Base-by-base conservation (phyloP, 1,284 basidiomycete species). In the Rhodotorula sp. region DNA sequence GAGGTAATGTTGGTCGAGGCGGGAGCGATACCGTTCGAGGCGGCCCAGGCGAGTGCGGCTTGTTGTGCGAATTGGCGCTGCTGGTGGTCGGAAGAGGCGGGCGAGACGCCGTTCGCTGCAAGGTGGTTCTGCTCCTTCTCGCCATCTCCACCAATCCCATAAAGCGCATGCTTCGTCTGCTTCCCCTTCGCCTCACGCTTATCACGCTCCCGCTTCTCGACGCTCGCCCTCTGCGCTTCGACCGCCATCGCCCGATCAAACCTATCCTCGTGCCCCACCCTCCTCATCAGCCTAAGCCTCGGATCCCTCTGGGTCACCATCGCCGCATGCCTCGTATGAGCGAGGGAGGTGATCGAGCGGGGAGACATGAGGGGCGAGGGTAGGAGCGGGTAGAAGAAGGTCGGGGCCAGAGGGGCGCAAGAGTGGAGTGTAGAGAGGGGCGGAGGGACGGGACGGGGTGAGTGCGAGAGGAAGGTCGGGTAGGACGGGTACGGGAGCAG, bases 341-440 rank as follows among this genome's bases (percentile, higher is more conserved):
- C 54, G 55, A 64, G 47, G 13, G 24, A 13, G 22, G 32, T n/a
- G 32, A 36, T 47, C 6, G 46, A 29, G 20, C 48, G 34, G 6
- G 62, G 55, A 1, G 55, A 57, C 34, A 64, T 36, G 10, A 64
- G 48, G 13, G 62, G 62, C 17, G 62, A 58, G 36, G 62, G 36
- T 27, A 64, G n/a, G 27, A 20, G 2, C 20, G 62, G 62, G 62
- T 44, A 64, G 62, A 30, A 64, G 29, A 10, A 58, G 32, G 56
- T 58, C 8, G 62, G 62, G 1, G 27, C 44, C 52, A 22, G 30
- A 47, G 58, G 47, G 19, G 58, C n/a, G 39, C 8, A 44, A 27
- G 24, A 10, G 30, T 13, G 36, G 15, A 29, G 36, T 24, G 11
- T 17, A 17, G 22, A 10, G 19, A 39, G n/a, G 15, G 27, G 27